Conservation (phyloP, 768 basidiomycete species). For the Filobasidium wieringae region DNA sequence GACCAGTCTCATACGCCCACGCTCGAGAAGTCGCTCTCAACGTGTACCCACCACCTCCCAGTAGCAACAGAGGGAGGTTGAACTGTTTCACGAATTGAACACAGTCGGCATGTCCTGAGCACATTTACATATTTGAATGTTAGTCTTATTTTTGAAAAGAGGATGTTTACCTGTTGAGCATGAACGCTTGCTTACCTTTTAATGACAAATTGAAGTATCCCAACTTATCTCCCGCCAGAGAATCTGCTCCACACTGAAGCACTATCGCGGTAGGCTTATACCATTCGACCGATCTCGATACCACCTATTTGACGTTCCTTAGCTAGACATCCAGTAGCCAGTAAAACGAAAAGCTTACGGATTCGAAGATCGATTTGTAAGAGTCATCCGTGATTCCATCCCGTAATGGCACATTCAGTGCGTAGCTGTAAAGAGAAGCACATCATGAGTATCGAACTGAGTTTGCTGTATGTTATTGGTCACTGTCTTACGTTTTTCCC, state of each 20-base stretch:
- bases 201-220: slow-evolving; percentile 94
- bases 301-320: slow-evolving; percentile 50
- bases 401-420: slow-evolving; percentile 85
- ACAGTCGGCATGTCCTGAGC: slow-evolving; percentile 82
- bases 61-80: slow-evolving; percentile 78
- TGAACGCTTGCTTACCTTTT: slow-evolving; percentile 55
- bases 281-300: slow-evolving; percentile 81
- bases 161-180: neutral
- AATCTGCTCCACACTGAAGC: slow-evolving; percentile 94
- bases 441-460: slow-evolving; percentile 48
- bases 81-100: slow-evolving; percentile 95
- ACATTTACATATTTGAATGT: neutral
- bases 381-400: slow-evolving; percentile 93
- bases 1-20: slow-evolving; percentile 96
- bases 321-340: too few species aligned
- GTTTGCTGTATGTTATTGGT: slow-evolving; percentile 55
- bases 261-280: slow-evolving; percentile 93
- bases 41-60: slow-evolving; percentile 96
- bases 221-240: slow-evolving; percentile 86
- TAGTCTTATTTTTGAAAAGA: neutral
- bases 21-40: slow-evolving; percentile 93
- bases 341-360: slow-evolving; percentile 46
- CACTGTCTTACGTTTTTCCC: slow-evolving; percentile 54
- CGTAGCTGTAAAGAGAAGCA: slow-evolving; percentile 53
- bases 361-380: slow-evolving; percentile 90